phyloP scores from a whole-genome alignment of 306 rosid species.

The Vigna angularis region DNA sequence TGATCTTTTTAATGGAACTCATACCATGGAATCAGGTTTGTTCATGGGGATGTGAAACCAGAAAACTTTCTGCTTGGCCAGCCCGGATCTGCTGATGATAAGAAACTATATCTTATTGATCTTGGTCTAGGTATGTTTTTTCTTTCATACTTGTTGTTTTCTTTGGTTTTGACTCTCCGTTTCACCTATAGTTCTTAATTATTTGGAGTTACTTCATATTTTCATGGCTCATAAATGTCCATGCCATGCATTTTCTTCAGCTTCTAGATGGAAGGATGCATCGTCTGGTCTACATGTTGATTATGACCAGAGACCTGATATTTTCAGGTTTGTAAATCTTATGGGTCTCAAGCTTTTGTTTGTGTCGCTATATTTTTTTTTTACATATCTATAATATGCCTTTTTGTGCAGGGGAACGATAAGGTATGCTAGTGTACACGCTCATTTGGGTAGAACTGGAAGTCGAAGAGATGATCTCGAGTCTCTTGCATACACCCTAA shows the following conservation, averaged over 20 bases:
- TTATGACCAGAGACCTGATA: slow-evolving; percentile 96
- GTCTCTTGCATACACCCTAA: slow-evolving; percentile 87
- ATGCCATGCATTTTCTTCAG: slow-evolving; percentile 57
- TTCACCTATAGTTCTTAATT: background rate
- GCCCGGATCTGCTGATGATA: slow-evolving; percentile 88
- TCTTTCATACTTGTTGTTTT: slow-evolving; percentile 25
- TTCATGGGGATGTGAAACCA: slow-evolving; percentile 97
- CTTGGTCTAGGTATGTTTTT: slow-evolving; percentile 81
- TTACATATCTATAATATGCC: slow-evolving; percentile 31
- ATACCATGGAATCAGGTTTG: slow-evolving; percentile 64
- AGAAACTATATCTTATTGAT: slow-evolving; percentile 90
- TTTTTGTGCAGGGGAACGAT: slow-evolving; percentile 80
- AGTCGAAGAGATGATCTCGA: slow-evolving; percentile 96
- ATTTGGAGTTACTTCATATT: slow-evolving; percentile 28
- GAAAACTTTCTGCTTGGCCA: slow-evolving; percentile 97
- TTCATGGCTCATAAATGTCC: slow-evolving; percentile 21
- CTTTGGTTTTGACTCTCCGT: slow-evolving; percentile 11
- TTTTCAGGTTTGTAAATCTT: slow-evolving; percentile 72
- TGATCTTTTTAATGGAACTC: slow-evolving; percentile 22
- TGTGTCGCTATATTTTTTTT: slow-evolving; percentile 2
- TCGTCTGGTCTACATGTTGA: slow-evolving; percentile 87
- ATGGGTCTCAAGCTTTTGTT: background rate
- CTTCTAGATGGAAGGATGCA: slow-evolving; percentile 90
- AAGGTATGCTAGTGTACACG: slow-evolving; percentile 97
- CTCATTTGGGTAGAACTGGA: slow-evolving; percentile 95